phyloP scores from a whole-genome alignment of 495 filamentous ascomycete genomes.

The Aspergillus affinis region DNA sequence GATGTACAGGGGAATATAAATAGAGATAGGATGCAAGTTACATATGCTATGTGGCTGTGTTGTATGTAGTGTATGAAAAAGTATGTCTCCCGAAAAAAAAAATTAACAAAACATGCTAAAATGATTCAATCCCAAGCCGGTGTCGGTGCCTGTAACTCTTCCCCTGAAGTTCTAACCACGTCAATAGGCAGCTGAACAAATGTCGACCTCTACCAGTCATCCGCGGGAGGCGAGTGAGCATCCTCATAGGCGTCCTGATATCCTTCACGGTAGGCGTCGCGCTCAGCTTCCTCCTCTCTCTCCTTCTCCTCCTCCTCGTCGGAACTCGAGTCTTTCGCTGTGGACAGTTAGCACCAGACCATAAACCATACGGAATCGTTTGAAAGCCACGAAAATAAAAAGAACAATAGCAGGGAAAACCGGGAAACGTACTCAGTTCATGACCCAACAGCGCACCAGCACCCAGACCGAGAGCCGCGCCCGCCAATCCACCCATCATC shows the following conservation, averaged over 20 bases:
- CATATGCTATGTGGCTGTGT: neutral
- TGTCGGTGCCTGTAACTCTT: neutral
- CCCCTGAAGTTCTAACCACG: too few relatives aligned
- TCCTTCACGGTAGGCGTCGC: neutral
- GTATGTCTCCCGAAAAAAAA: neutral
- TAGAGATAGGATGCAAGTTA: neutral
- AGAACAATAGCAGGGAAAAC: neutral
- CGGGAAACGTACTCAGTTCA: slow-evolving; percentile 47
- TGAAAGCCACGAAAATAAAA: slow-evolving; percentile 1
- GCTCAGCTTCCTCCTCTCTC: slow-evolving; percentile 2
- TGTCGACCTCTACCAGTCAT: slow-evolving; percentile 6
- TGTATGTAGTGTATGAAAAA: neutral
- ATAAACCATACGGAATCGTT: neutral
- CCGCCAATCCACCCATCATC: slow-evolving; percentile 51
- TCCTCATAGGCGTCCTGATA: neutral
- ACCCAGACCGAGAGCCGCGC: slow-evolving; percentile 54
- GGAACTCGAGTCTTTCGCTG: slow-evolving; percentile 11
- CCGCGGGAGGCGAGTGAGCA: neutral
- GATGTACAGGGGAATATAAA: too few relatives aligned
- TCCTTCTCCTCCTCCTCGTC: slow-evolving; percentile 12
- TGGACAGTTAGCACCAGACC: neutral
- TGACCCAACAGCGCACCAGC: slow-evolving; percentile 57
- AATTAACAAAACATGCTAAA: neutral
- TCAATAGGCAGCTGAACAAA: too few relatives aligned
- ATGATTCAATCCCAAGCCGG: neutral